Conservation (phyloP, 164 flowering plant species). For the Kalanchoe fedtschenkoi region DNA sequence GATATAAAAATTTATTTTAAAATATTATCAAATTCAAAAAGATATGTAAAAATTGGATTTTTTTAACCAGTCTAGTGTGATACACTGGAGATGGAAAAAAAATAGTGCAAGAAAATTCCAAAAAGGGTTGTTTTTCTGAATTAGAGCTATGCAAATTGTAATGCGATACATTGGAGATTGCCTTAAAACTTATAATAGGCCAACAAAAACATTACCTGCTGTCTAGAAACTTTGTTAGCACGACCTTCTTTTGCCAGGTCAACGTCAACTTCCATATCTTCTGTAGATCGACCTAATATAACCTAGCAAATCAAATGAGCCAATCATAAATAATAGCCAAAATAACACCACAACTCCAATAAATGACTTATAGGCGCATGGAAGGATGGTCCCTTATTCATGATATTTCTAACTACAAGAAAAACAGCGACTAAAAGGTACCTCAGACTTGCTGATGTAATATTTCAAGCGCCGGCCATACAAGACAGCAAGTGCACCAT, state of each 20-base stretch:
- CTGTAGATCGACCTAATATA: constrained; percentile 67
- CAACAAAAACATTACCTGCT: constrained; percentile 39
- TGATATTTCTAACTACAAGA: neutral
- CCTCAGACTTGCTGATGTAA: constrained; percentile 69
- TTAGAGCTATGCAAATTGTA: neutral
- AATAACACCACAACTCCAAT: neutral
- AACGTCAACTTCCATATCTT: constrained; percentile 57
- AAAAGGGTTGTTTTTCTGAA: too few species aligned
- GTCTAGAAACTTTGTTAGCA: constrained; percentile 68
- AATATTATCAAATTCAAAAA: too few species aligned
- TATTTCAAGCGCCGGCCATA: constrained; percentile 60
- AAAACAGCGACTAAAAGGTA: constrained; percentile 12
- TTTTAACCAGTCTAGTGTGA: too few species aligned
- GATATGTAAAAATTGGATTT: too few species aligned
- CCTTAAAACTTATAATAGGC: neutral
- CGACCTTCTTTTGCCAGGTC: constrained; percentile 66
- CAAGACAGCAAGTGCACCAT: constrained; percentile 67
- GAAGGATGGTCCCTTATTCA: neutral
- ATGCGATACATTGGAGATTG: neutral
- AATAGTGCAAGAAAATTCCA: too few species aligned
- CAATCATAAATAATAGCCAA: neutral
- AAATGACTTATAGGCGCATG: neutral
- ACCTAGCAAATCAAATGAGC: constrained; percentile 34
- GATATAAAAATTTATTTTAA: too few species aligned
- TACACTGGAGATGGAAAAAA: too few species aligned